These are phyloP conservation scores for Termitomyces sp. DNA, from an alignment of 768 basidiomycete species.

Conservation along the genomic window DNA sequence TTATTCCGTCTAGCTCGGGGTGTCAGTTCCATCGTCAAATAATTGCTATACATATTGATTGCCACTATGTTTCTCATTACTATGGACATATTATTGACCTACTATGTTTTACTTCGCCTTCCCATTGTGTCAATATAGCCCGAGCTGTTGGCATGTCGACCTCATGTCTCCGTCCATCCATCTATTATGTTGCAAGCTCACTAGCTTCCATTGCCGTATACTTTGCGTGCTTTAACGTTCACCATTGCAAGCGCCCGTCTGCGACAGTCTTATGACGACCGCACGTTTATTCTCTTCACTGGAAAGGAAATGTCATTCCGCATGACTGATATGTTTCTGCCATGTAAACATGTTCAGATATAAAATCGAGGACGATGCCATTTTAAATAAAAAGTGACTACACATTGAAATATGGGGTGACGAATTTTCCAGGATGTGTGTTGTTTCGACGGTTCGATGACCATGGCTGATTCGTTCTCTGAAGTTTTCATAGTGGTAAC, in stretches of 20 bases:
- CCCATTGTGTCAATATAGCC: no score
- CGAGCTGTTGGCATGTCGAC: not conserved
- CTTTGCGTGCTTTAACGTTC: not conserved
- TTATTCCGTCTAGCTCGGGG: constrained; percentile 24
- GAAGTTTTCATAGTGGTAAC: no score
- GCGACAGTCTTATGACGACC: no score
- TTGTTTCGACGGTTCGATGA: no score
- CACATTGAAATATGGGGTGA: no score
- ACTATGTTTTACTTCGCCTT: not conserved
- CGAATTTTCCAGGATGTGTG: no score
- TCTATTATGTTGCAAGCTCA: not conserved
- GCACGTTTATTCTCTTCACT: not conserved
- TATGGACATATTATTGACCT: not conserved
- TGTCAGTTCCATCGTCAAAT: constrained; percentile 45
- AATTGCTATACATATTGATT: not conserved
- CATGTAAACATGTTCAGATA: no score
- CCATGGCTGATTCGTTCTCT: no score
- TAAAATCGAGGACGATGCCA: no score
- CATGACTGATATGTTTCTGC: no score
- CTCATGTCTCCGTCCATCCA: not conserved
- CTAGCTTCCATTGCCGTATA: not conserved
- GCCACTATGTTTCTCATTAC: not conserved
- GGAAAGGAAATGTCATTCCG: no score
- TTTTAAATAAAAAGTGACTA: no score
- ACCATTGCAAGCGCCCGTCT: not conserved